Conservation (phyloP, 1,284 basidiomycete species). For the Puccinia hordei region DNA sequence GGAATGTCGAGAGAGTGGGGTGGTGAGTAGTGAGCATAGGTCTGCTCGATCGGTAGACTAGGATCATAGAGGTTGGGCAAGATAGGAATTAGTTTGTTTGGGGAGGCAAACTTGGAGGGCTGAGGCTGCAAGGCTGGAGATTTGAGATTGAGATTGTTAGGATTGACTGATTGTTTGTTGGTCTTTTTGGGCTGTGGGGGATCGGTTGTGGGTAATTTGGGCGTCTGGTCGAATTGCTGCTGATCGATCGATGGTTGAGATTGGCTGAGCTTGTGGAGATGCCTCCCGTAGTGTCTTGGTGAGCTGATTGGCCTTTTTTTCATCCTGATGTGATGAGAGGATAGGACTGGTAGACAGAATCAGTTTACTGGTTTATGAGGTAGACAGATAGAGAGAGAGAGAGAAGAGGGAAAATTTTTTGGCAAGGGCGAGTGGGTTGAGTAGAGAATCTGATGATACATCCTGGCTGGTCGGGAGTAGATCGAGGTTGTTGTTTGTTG, state of each 20-base stretch:
- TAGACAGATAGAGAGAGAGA: too few relatives aligned
- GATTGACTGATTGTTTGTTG: slow-evolving; percentile 13
- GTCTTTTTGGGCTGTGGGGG: background rate
- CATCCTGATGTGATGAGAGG: slow-evolving; percentile 41
- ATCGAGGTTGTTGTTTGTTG: too few relatives aligned
- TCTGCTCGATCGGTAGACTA: slow-evolving; percentile 21
- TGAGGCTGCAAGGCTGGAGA: background rate
- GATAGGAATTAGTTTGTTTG: slow-evolving; percentile 13
- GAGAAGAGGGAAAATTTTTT: too few relatives aligned
- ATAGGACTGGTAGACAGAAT: slow-evolving; percentile 2
- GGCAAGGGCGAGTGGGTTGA: too few relatives aligned
- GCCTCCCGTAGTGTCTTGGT: slow-evolving; percentile 36
- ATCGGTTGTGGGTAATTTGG: background rate
- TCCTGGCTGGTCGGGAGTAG: too few relatives aligned
- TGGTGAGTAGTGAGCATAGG: background rate
- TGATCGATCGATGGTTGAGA: background rate
- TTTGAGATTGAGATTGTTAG: slow-evolving; percentile 1
- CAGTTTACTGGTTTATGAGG: background rate
- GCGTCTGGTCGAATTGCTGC: background rate
- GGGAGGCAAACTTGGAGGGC: background rate
- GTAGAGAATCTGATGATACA: too few relatives aligned
- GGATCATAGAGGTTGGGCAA: slow-evolving; percentile 47
- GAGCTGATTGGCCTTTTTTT: slow-evolving; percentile 35
- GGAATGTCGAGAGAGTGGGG: background rate
- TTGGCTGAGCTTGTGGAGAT: slow-evolving; percentile 23